These are phyloP conservation scores for Paecilomyces sp. DNA, from an alignment of 2,329 filamentous ascomycete genomes.

Conservation along the genomic window DNA sequence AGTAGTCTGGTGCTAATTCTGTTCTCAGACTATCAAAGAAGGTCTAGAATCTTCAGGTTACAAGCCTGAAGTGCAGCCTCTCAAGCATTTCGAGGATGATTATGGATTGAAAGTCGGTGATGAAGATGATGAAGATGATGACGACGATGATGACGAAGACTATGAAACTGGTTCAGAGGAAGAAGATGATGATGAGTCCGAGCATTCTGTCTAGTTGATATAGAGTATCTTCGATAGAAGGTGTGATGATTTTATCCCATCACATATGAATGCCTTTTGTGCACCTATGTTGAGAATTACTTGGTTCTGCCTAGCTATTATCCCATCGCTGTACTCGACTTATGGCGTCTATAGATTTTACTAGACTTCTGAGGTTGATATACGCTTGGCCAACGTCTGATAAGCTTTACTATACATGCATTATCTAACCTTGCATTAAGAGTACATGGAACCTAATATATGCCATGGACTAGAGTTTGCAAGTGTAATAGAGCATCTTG, in stretches of 20 bases:
- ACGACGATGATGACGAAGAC: conserved; percentile 40
- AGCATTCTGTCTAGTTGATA: conserved; percentile 8
- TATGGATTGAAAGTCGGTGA: conserved; percentile 68
- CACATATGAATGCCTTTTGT: background rate
- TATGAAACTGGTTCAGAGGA: conserved; percentile 41
- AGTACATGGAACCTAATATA: no score
- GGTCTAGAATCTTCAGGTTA: conserved; percentile 72
- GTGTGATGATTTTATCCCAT: background rate
- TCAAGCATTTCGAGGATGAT: conserved; percentile 79
- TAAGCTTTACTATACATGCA: no score
- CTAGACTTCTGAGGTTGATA: no score
- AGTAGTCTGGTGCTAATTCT: conserved; percentile 8
- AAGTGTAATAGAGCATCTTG: no score
- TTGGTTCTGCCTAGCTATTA: no score
- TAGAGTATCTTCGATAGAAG: background rate
- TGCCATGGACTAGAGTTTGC: no score
- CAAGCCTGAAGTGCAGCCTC: conserved; percentile 63
- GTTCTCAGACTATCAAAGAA: conserved; percentile 60
- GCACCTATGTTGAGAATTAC: background rate
- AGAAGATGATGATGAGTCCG: conserved; percentile 42
- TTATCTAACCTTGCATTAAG: no score
- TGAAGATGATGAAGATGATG: conserved; percentile 53
- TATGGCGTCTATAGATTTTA: no score
- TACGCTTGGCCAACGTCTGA: no score
- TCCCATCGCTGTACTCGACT: no score